Evolutionary conservation across 352 stramenopile genomes (phyloP).

Genomic region (Thalassiosira exigua): DNA sequence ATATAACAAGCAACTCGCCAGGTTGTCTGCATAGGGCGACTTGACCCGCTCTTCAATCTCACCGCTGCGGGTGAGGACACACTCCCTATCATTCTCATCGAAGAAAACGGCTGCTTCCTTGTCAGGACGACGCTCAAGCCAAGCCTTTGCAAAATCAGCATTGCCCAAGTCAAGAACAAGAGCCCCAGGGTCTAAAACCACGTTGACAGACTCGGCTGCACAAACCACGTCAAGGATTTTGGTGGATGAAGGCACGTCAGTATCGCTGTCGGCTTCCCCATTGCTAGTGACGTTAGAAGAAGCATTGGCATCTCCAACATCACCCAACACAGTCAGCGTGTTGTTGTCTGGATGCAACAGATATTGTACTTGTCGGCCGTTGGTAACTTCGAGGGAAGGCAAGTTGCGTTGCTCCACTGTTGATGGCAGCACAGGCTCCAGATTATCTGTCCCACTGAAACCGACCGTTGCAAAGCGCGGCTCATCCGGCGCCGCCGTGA

Average conservation of each 20-base stretch:
- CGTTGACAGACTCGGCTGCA: not conserved
- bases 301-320: too few species aligned
- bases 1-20: slow-evolving; percentile 14
- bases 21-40: slow-evolving; percentile 11
- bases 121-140: not conserved
- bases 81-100: not conserved
- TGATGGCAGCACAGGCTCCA: not conserved
- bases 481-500: not conserved
- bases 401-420: slow-evolving; percentile 6
- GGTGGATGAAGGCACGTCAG: not conserved
- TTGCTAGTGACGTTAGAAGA: too few species aligned
- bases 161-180: slow-evolving; percentile 11
- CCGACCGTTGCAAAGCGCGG: slow-evolving; percentile 2
- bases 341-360: slow-evolving; percentile 8
- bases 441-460: slow-evolving; percentile 15
- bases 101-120: slow-evolving; percentile 7
- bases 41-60: not conserved
- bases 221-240: not conserved
- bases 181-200: slow-evolving; percentile 18
- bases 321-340: not conserved
- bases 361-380: slow-evolving; percentile 9
- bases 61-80: slow-evolving; percentile 3
- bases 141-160: not conserved
- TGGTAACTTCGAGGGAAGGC: not conserved
- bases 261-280: too few species aligned